Evolutionary conservation across 1,139 yeast species (phyloP), one percentile per base, ranked within the genome.

Genomic region (Kodamaea sp.): DNA sequence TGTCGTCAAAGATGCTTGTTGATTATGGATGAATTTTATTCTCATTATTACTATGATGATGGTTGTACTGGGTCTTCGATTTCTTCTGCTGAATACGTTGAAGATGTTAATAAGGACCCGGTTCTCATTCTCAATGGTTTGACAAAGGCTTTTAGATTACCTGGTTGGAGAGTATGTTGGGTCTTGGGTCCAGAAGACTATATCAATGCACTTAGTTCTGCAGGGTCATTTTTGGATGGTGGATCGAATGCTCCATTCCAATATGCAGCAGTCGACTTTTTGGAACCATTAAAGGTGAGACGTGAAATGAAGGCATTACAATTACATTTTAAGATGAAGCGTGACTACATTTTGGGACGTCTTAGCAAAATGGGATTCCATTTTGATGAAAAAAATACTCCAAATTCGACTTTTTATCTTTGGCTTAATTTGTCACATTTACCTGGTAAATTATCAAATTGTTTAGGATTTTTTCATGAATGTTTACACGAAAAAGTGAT

Each of bases 81-180:
- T 24, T 71, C 79, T 24, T 73, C 82, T 6, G 81, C 84, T 2
- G 71, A 70, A 42, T 74, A 64, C 45, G 73, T 79, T 20, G 70
- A 74, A 20, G 84, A 79, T 47, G 85, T 79, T 10, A 74, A 79
- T 53, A 62, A 60, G 38, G 86, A 79, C 50, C 84, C 84, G 0
- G 85, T 79, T 6, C 67, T 79, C 48, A 78, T 79, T 47, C 65
- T 79, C 42, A 81, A 79, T 55, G 86, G 86, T 2, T 65, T 79
- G 35, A 79, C 86, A 37, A 79, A 79, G 58, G 79, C 82, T 1
- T 79, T 79, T 60, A 67, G 86, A 47, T 66, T 79, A 38, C 85
- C 86, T 2, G 86, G 86, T 2, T 79, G 84, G 84, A 70, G 86
- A 60, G 76, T 77, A 11, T 79, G 84, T 51, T 79, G 86, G 86